Conservation (phyloP, 2,329 filamentous ascomycete species). For the Fusarium acutatum region DNA sequence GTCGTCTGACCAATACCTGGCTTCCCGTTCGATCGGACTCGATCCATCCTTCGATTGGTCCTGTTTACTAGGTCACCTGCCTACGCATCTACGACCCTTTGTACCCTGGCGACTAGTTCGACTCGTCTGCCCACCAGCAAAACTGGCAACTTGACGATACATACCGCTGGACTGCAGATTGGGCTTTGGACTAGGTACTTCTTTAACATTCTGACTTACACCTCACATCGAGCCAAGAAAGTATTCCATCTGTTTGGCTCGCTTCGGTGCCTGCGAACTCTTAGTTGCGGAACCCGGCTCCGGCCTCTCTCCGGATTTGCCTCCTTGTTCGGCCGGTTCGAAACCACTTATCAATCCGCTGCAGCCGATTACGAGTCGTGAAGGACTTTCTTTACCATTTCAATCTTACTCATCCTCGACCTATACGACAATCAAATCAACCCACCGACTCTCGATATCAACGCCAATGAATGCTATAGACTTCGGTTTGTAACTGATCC, state of each 20-base stretch:
- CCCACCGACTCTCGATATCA: slow-evolving; percentile 8
- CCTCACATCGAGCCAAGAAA: slow-evolving; percentile 3
- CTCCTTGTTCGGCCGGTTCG: slow-evolving; percentile 33
- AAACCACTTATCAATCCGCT: slow-evolving; percentile 30
- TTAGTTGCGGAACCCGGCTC: slow-evolving; percentile 34
- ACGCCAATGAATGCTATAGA: slow-evolving; percentile 34
- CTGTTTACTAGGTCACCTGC: slow-evolving; percentile 33
- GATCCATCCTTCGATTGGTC: slow-evolving; percentile 32
- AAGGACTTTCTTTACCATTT: slow-evolving; percentile 19
- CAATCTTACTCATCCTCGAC: slow-evolving; percentile 1
- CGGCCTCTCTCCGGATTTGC: slow-evolving; percentile 38
- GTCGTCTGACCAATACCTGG: slow-evolving; percentile 33
- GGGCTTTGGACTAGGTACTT: slow-evolving; percentile 8
- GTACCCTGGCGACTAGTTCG: slow-evolving; percentile 29
- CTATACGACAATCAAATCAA: slow-evolving; percentile 11
- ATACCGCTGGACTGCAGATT: slow-evolving; percentile 7
- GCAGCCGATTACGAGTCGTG: slow-evolving; percentile 29
- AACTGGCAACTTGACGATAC: slow-evolving; percentile 25
- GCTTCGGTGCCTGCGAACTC: slow-evolving; percentile 15
- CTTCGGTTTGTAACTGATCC: slow-evolving; percentile 25
- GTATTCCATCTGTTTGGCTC: slow-evolving; percentile 18
- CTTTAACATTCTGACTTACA: slow-evolving; percentile 6
- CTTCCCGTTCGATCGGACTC: slow-evolving; percentile 24
- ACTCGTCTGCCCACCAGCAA: slow-evolving; percentile 33
- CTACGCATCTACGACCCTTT: slow-evolving; percentile 25